Base-by-base conservation (phyloP, 257 asterid genomes). In the Cruciata laevipes region DNA sequence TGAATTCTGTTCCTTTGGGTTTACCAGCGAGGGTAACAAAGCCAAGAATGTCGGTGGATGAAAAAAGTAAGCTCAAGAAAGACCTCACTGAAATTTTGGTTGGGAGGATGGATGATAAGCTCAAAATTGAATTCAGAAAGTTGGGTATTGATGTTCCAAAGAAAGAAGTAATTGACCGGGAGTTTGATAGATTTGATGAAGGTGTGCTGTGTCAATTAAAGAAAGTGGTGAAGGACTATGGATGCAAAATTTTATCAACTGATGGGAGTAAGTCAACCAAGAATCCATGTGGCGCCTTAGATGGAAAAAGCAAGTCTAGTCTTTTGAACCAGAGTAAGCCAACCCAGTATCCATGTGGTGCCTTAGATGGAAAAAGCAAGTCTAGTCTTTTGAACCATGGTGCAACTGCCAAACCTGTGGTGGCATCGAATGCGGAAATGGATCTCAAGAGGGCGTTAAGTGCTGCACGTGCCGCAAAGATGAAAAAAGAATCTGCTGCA, bases 381-480 rank as follows among this genome's bases (percentile, higher is more conserved):
- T 37, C 40, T 2, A 37, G 40, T 37, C 7, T 37, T 37, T 37
- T 1, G 42, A 37, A 11, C 30, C 30, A 27, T 27, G 59, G 0
- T n/a, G 42, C 17, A 37, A 32, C 79, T 74, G 72, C 71, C 68
- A 49, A 75, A 20, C 72, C 74, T 38, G 96, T 89, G 82, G 96
- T 89, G 82, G 80, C 73, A 32, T 38, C 35, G 27, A 75, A 73
- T 79, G 72, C 60, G 40, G 80, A 79, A 57, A 52, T 80, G 74
- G 88, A 91, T 5, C 89, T 95, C 12, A 75, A 73, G 68, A 89
- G 81, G 82, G 98, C 96, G 11, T 76, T 87, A 72, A 86, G 96
- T 37, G 92, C 77, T 53, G 98, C 96, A 65, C 87, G 98, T 30
- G 90, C 78, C 35, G 98, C 96, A 65, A 83, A 74, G 95, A 79